These are phyloP conservation scores for Talaromyces wortmannii DNA, from an alignment of 495 filamentous ascomycete genomes.

Conservation along the genomic window DNA sequence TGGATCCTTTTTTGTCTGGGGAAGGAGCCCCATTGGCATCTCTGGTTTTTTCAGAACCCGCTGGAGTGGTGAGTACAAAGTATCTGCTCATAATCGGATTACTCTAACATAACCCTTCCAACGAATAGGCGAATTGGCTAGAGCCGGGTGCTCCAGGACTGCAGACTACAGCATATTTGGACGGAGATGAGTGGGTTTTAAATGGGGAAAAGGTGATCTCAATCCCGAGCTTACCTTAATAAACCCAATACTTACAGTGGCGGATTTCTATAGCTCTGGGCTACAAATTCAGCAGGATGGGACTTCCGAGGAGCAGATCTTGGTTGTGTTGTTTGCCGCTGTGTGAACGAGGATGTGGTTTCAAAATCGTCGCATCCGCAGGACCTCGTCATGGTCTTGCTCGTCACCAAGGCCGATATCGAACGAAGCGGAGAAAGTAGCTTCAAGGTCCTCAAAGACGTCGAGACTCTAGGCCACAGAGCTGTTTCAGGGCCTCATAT, in stretches of 20 bases:
- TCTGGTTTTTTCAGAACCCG: slow-evolving; percentile 44
- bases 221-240: neutral
- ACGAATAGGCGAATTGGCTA: slow-evolving; percentile 34
- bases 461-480: slow-evolving; percentile 35
- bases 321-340: slow-evolving; percentile 45
- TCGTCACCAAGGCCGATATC: slow-evolving; percentile 39
- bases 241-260: neutral
- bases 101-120: neutral
- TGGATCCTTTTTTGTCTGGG: slow-evolving; percentile 39
- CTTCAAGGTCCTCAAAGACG: slow-evolving; percentile 35
- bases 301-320: slow-evolving; percentile 44
- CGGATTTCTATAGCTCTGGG: slow-evolving; percentile 32
- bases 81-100: neutral
- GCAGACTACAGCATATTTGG: slow-evolving; percentile 37
- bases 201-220: slow-evolving; percentile 45
- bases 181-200: slow-evolving; percentile 46
- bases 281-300: slow-evolving; percentile 48
- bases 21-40: slow-evolving; percentile 41
- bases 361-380: slow-evolving; percentile 17
- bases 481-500: slow-evolving; percentile 37
- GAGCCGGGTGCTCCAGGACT: slow-evolving; percentile 42
- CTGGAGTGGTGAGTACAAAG: slow-evolving; percentile 18
- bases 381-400: slow-evolving; percentile 37
- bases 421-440: slow-evolving; percentile 25
- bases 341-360: slow-evolving; percentile 10